phyloP scores from a whole-genome alignment of 371 early-diverging fungal species.

The Mucor velutinosus region DNA sequence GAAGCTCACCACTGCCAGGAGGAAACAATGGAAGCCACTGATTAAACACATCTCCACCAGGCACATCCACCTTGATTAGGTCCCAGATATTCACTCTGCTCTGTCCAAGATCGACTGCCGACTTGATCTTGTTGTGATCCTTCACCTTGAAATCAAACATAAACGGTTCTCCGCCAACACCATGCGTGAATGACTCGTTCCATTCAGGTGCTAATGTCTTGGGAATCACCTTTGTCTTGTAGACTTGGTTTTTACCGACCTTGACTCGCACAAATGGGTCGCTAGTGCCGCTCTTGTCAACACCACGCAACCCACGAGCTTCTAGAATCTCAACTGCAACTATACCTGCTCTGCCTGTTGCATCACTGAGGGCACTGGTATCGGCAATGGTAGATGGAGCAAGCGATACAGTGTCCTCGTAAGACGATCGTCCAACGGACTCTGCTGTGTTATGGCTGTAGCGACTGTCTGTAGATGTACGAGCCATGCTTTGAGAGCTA shows the following conservation, averaged over 20 bases:
- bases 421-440: not conserved
- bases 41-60: conserved; percentile 23
- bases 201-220: conserved; percentile 79
- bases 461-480: conserved; percentile 10
- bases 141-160: conserved; percentile 62
- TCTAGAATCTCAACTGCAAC: conserved; percentile 54
- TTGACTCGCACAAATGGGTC: conserved; percentile 65
- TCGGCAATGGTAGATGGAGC: conserved; percentile 17
- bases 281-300: conserved; percentile 62
- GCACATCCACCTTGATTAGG: conserved; percentile 38
- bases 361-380: conserved; percentile 13
- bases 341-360: conserved; percentile 41
- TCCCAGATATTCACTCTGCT: conserved; percentile 64
- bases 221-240: conserved; percentile 79
- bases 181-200: conserved; percentile 38
- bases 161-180: conserved; percentile 44
- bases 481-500: not conserved
- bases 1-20: conserved; percentile 47
- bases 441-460: not conserved
- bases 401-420: conserved; percentile 17
- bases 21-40: conserved; percentile 47
- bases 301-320: conserved; percentile 65
- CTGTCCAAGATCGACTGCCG: conserved; percentile 65
- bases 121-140: conserved; percentile 69
- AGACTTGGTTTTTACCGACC: conserved; percentile 56